A percentile compares a stretch with the other conserved stretches of the same genome.
Evolutionary conservation across 805 yeast species (phyloP).

Genomic region (Ogataea naganishii): DNA sequence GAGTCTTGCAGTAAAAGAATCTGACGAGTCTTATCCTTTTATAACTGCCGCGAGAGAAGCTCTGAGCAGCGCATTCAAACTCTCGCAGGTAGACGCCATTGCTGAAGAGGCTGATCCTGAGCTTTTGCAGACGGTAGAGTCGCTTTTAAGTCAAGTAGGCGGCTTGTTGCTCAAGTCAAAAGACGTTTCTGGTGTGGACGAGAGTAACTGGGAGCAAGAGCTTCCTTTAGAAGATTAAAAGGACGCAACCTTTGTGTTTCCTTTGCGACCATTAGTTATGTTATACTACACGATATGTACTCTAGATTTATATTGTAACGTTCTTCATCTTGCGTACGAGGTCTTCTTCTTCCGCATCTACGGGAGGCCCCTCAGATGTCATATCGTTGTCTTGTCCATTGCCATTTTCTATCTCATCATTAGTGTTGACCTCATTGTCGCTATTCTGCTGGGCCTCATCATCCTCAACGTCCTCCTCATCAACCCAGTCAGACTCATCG

Average conservation of each 20-base stretch:
- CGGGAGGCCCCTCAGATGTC: neutral
- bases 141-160: conserved; percentile 47
- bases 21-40: conserved; percentile 21
- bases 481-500: conserved; percentile 18
- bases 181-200: conserved; percentile 31
- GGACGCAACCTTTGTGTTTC: too few relatives aligned
- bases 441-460: conserved; percentile 12
- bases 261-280: too few relatives aligned
- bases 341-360: neutral
- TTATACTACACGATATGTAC: conserved; percentile 2
- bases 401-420: neutral
- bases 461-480: conserved; percentile 19
- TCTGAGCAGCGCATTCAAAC: conserved; percentile 26
- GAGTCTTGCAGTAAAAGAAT: conserved; percentile 11
- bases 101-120: conserved; percentile 46
- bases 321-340: conserved; percentile 1
- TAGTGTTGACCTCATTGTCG: conserved; percentile 14
- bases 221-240: conserved; percentile 30
- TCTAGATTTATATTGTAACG: neutral
- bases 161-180: conserved; percentile 38
- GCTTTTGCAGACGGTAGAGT: conserved; percentile 42
- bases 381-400: neutral
- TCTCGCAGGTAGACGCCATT: conserved; percentile 27
- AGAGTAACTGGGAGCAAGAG: conserved; percentile 44
- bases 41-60: conserved; percentile 33